These are phyloP conservation scores for Paecilomyces sp. DNA, from an alignment of 2,329 filamentous ascomycete genomes.

Conservation along the genomic window DNA sequence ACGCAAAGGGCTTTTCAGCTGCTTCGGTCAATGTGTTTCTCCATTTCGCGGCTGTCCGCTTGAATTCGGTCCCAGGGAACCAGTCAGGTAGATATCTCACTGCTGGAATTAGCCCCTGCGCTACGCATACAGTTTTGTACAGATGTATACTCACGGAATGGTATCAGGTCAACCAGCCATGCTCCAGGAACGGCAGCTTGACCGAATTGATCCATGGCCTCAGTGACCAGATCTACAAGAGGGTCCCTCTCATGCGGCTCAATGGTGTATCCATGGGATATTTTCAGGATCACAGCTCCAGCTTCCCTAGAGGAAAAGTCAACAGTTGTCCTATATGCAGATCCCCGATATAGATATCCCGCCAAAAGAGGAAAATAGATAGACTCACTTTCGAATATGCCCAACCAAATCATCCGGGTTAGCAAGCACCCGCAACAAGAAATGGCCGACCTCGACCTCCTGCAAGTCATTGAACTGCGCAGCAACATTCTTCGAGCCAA, in stretches of 20 bases:
- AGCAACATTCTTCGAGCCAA: slow-evolving; percentile 37
- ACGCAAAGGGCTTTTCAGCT: slow-evolving; percentile 35
- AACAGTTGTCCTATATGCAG: background rate
- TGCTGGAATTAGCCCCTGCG: slow-evolving; percentile 3
- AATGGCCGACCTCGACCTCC: slow-evolving; percentile 38
- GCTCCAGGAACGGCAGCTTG: slow-evolving; percentile 34
- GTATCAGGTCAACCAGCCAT: slow-evolving; percentile 42
- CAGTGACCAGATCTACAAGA: slow-evolving; percentile 35
- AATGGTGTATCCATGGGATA: slow-evolving; percentile 41
- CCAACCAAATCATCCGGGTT: slow-evolving; percentile 30
- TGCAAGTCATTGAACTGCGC: slow-evolving; percentile 36
- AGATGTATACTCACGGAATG: slow-evolving; percentile 25
- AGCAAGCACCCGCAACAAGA: slow-evolving; percentile 37
- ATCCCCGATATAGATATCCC: background rate
- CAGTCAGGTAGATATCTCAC: slow-evolving; percentile 38
- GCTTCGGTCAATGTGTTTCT: slow-evolving; percentile 21
- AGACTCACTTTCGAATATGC: slow-evolving; percentile 37
- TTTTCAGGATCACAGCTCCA: slow-evolving; percentile 36
- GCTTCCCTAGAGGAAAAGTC: slow-evolving; percentile 21
- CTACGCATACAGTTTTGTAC: background rate
- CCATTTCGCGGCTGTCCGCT: slow-evolving; percentile 33
- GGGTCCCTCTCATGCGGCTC: slow-evolving; percentile 34
- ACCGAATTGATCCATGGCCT: slow-evolving; percentile 35
- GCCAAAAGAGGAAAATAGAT: background rate
- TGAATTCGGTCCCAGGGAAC: slow-evolving; percentile 41